Evolutionary conservation across 495 filamentous ascomycete species (phyloP).

Genomic region (Daldinia decipiens): DNA sequence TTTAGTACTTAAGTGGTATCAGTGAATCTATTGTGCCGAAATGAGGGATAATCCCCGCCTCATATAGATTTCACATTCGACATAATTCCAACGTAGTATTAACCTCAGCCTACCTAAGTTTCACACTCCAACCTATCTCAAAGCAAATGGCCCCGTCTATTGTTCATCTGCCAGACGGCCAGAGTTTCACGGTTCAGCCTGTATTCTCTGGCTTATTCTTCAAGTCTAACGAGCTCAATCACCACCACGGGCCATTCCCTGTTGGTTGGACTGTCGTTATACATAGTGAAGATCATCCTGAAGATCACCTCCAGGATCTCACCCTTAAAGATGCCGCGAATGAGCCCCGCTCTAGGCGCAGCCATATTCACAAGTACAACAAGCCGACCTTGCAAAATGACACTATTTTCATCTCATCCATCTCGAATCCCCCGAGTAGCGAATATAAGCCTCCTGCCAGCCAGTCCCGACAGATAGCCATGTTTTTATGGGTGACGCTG

Average conservation of each 20-base stretch:
- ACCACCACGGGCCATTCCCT: slow-evolving; percentile 75
- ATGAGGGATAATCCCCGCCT: slow-evolving; percentile 20
- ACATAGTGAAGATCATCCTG: slow-evolving; percentile 70
- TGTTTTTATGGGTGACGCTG: slow-evolving; percentile 95
- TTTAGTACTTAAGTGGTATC: slow-evolving; percentile 34
- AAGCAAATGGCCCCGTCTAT: slow-evolving; percentile 53
- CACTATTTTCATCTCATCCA: slow-evolving; percentile 87
- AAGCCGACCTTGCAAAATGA: slow-evolving; percentile 79
- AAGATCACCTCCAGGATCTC: slow-evolving; percentile 40
- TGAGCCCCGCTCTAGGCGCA: slow-evolving; percentile 37
- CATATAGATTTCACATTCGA: slow-evolving; percentile 1
- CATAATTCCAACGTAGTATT: neutral
- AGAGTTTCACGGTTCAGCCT: slow-evolving; percentile 78
- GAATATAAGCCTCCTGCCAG: slow-evolving; percentile 83
- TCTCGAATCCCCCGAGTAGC: slow-evolving; percentile 79
- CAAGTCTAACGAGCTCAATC: slow-evolving; percentile 78
- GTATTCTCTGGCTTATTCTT: slow-evolving; percentile 91
- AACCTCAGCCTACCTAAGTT: slow-evolving; percentile 1
- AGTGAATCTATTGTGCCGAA: slow-evolving; percentile 10
- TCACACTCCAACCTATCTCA: slow-evolving; percentile 10
- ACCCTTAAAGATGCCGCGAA: slow-evolving; percentile 39
- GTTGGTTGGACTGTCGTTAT: slow-evolving; percentile 90
- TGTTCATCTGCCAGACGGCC: slow-evolving; percentile 84
- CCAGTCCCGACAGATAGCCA: slow-evolving; percentile 85
- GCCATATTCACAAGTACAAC: slow-evolving; percentile 71